Percentiles rank a stretch among this genome's conserved stretches.
phyloP scores from a whole-genome alignment of 169 alveolate genomes.

The Plasmodium inui region DNA sequence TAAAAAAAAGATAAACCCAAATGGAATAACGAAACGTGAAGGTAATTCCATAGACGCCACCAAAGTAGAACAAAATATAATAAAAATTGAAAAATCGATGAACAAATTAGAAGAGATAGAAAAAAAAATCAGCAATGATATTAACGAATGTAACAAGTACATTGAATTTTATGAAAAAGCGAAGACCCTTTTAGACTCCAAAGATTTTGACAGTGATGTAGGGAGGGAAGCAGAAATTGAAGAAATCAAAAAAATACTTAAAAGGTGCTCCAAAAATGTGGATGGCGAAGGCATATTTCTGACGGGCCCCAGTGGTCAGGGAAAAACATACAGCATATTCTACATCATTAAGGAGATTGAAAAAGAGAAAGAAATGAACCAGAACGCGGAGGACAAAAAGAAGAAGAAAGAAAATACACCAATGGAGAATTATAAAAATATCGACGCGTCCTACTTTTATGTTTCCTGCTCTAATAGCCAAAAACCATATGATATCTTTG shows the following conservation, averaged over 20 bases:
- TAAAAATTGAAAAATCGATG: slow-evolving; percentile 42
- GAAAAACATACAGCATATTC: slow-evolving; percentile 67
- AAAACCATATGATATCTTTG: slow-evolving; percentile 67
- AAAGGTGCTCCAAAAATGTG: slow-evolving; percentile 40
- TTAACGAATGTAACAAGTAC: slow-evolving; percentile 53
- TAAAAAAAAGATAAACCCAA: neutral
- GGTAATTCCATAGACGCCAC: slow-evolving; percentile 17
- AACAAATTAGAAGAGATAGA: slow-evolving; percentile 63
- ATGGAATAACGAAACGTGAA: slow-evolving; percentile 14
- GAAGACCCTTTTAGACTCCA: slow-evolving; percentile 52
- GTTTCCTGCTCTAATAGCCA: slow-evolving; percentile 63
- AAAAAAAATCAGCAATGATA: slow-evolving; percentile 41
- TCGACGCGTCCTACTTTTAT: slow-evolving; percentile 62
- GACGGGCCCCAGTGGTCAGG: slow-evolving; percentile 72
- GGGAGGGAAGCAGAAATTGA: slow-evolving; percentile 67
- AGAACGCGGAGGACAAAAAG: neutral
- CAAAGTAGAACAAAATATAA: slow-evolving; percentile 31
- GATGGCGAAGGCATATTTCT: slow-evolving; percentile 53
- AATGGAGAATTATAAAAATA: slow-evolving; percentile 9
- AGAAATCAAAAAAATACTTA: slow-evolving; percentile 38
- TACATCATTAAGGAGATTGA: slow-evolving; percentile 64
- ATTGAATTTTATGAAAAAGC: slow-evolving; percentile 69
- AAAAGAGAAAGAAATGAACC: slow-evolving; percentile 26
- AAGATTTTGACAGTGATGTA: slow-evolving; percentile 68
- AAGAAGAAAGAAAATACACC: slow-evolving; percentile 7